These are phyloP conservation scores for Niveomyces coronatus DNA, from an alignment of 2,329 filamentous ascomycete genomes.

Conservation along the genomic window DNA sequence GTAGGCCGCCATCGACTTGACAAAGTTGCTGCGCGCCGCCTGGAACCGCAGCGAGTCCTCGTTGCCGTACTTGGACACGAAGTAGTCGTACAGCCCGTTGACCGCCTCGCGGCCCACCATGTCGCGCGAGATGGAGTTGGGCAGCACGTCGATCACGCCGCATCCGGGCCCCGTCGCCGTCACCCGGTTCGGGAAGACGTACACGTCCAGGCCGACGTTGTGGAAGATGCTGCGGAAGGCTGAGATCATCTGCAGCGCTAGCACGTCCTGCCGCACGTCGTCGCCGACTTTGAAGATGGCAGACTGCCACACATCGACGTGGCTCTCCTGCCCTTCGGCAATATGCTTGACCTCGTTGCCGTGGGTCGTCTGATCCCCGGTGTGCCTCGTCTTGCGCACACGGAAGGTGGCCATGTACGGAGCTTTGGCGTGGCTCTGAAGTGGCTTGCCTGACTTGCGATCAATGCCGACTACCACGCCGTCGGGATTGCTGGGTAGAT, in stretches of 20 bases:
- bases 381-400: slow-evolving; percentile 67
- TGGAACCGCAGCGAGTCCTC: slow-evolving; percentile 94
- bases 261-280: slow-evolving; percentile 92
- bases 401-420: slow-evolving; percentile 99
- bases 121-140: slow-evolving; percentile 94
- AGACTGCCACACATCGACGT: slow-evolving; percentile 94
- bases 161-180: slow-evolving; percentile 95
- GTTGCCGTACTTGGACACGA: slow-evolving; percentile 92
- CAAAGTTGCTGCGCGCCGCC: slow-evolving; percentile 89
- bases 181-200: slow-evolving; percentile 92
- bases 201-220: slow-evolving; percentile 87
- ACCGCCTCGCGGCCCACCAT: slow-evolving; percentile 98
- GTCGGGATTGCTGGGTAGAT: slow-evolving; percentile 93
- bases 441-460: slow-evolving; percentile 90
- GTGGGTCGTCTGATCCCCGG: slow-evolving; percentile 38
- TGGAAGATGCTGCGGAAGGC: slow-evolving; percentile 97
- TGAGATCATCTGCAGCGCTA: slow-evolving; percentile 95
- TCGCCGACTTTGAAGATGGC: slow-evolving; percentile 99
- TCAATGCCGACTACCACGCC: slow-evolving; percentile 97
- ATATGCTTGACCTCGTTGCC: slow-evolving; percentile 23
- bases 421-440: slow-evolving; percentile 96
- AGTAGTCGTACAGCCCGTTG: slow-evolving; percentile 97
- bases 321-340: slow-evolving; percentile 34
- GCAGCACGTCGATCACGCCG: slow-evolving; percentile 94
- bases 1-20: slow-evolving; percentile 99